These are phyloP conservation scores for Alternaria sp. DNA, from an alignment of 2,329 filamentous ascomycete species.

Conservation along the genomic window DNA sequence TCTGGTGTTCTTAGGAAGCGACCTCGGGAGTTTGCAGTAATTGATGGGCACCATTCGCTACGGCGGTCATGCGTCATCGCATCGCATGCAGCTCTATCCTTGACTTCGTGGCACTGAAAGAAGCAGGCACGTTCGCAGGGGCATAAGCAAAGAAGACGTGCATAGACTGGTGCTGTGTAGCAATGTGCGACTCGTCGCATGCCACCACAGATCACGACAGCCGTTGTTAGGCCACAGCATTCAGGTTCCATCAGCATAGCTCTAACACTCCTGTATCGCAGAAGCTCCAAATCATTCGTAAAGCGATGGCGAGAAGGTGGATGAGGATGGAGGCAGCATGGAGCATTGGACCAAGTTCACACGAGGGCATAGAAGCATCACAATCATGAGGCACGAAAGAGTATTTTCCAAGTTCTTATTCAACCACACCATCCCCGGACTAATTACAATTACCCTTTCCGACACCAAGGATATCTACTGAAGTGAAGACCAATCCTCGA, in stretches of 20 bases:
- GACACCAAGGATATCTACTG: conserved; percentile 34
- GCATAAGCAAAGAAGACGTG: background rate
- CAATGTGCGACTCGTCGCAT: background rate
- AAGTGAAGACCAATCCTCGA: conserved; percentile 26
- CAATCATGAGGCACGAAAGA: background rate
- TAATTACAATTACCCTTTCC: conserved; percentile 41
- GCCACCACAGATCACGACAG: background rate
- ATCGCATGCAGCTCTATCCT: background rate
- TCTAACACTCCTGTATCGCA: too few species aligned
- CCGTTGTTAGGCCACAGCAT: rapidly evolving
- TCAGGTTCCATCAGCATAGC: too few species aligned
- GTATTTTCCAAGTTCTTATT: conserved; percentile 32
- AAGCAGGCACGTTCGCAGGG: background rate
- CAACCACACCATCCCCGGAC: conserved; percentile 23
- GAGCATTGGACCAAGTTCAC: background rate
- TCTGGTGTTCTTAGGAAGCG: background rate
- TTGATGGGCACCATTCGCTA: background rate
- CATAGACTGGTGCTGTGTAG: background rate
- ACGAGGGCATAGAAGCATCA: background rate
- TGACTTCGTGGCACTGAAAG: background rate
- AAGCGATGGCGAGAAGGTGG: too few species aligned
- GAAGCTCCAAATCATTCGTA: too few species aligned
- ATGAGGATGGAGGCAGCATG: too few species aligned
- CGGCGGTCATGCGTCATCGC: background rate
- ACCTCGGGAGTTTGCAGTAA: background rate